Base-by-base conservation (phyloP, 768 basidiomycete species). In the Clavaria fumosa region DNA sequence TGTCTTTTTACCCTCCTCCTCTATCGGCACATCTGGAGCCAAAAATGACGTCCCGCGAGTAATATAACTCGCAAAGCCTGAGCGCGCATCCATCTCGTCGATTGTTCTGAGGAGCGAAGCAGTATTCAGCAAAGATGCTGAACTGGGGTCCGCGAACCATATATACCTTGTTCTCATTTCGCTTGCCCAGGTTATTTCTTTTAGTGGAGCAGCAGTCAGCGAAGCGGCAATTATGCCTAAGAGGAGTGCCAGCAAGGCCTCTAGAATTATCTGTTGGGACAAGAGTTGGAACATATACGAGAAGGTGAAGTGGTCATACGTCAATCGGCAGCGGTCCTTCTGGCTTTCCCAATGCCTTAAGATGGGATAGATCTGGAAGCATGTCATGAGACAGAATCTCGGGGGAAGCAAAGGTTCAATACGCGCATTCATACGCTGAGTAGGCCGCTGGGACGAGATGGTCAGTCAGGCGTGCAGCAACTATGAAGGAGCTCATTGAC, bases 131-230 rank as follows among this genome's bases (percentile, higher is more conserved):
- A 15, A 39, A 28, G 36, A 34, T 20, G n/a, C 23, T 35, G n/a
- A 23, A 41, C 28, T 27, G 23, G 18, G 18, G 6, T 37, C 7
- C 5, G n/a, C n/a, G n/a, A n/a, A n/a, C n/a, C n/a, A 21, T 12
- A 56, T 72, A 46, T 47, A 85, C 85, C 77, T 67, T 51, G 69
- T 76, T 47, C 69, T 70, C 85, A 89, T 89, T 58, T 91, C 85
- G 47, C 80, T 84, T 12, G 82, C 71, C 86, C 84, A 90, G 23
- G 79, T 78, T 42, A 88, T 82, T 48, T 86, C 81, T 47, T 78
- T 83, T 23, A 88, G 57, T 22, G 63, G 53, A 1, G 82, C 71
- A 5, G 78, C 66, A 45, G 69, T 76, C 42, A 82, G 47, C n/a
- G 73, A 70, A 22, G 81, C 79, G 5, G 83, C 85, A 3, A 85